phyloP scores from a whole-genome alignment of 1,284 basidiomycete species.

The Golubevia sp. region DNA sequence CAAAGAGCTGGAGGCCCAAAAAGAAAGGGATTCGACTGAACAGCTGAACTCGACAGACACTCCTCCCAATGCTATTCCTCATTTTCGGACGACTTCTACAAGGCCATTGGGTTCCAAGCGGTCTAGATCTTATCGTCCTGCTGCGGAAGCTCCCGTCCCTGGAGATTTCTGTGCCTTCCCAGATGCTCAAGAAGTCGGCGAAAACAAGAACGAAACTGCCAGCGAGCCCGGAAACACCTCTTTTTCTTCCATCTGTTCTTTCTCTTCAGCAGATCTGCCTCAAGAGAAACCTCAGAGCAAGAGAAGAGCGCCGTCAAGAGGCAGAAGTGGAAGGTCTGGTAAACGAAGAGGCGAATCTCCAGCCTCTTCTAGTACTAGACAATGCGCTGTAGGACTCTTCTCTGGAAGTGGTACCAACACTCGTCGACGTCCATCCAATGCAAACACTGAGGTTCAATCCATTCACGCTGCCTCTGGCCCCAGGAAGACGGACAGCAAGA shows the following conservation, averaged over 20 bases:
- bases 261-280: no score
- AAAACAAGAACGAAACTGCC: no score
- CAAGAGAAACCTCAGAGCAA: no score
- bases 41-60: no score
- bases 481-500: background rate
- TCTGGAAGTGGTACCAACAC: constrained; percentile 1
- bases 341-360: constrained; percentile 20
- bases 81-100: no score
- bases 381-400: constrained; percentile 41
- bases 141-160: constrained; percentile 39
- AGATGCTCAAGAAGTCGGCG: no score
- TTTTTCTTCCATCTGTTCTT: no score
- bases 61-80: no score
- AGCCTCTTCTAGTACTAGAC: constrained; percentile 17
- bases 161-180: constrained; percentile 24
- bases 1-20: no score
- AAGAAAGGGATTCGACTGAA: no score
- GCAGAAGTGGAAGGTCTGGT: constrained; percentile 1
- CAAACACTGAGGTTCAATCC: background rate
- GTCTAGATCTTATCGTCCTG: constrained; percentile 28
- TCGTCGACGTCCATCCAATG: background rate
- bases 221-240: no score
- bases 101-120: constrained; percentile 6
- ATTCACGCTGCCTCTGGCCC: background rate
- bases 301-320: background rate